A percentile compares a stretch with the other conserved stretches of the same genome.
Evolutionary conservation across 352 stramenopile genomes (phyloP).

Genomic region (Globisporangium abappressorium): DNA sequence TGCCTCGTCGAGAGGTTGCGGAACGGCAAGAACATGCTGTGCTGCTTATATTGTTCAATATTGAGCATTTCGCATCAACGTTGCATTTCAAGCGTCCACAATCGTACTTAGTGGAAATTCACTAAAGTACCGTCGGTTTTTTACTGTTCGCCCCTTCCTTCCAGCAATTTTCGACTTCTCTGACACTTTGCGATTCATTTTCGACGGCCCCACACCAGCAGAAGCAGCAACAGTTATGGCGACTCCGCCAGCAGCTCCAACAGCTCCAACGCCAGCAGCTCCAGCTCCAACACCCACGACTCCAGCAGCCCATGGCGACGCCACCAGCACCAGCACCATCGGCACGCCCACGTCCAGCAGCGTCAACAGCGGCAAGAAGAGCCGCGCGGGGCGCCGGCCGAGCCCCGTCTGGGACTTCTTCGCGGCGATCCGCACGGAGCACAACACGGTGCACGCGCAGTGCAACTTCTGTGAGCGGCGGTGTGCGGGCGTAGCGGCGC

Average conservation of each 20-base stretch:
- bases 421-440: slow-evolving; percentile 32
- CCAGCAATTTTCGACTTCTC: no score
- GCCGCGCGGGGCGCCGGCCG: slow-evolving; percentile 29
- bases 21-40: slow-evolving; percentile 46
- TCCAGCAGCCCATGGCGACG: not conserved
- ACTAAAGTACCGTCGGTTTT: no score
- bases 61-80: no score
- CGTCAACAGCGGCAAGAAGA: not conserved
- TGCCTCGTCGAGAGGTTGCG: slow-evolving; percentile 54
- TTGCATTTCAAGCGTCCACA: no score
- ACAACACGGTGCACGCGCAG: slow-evolving; percentile 45
- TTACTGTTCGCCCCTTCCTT: no score
- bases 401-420: slow-evolving; percentile 55
- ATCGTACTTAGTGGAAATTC: no score
- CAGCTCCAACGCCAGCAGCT: not conserved
- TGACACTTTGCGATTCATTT: no score
- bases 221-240: no score
- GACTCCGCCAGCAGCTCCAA: not conserved
- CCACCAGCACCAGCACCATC: not conserved
- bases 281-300: not conserved
- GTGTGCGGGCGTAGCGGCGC: slow-evolving; percentile 45
- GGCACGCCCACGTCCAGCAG: not conserved
- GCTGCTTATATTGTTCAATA: not conserved
- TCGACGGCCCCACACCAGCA: no score
- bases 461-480: slow-evolving; percentile 47